phyloP scores from a whole-genome alignment of 2,329 filamentous ascomycete species.

The Penicillium corylophilum region DNA sequence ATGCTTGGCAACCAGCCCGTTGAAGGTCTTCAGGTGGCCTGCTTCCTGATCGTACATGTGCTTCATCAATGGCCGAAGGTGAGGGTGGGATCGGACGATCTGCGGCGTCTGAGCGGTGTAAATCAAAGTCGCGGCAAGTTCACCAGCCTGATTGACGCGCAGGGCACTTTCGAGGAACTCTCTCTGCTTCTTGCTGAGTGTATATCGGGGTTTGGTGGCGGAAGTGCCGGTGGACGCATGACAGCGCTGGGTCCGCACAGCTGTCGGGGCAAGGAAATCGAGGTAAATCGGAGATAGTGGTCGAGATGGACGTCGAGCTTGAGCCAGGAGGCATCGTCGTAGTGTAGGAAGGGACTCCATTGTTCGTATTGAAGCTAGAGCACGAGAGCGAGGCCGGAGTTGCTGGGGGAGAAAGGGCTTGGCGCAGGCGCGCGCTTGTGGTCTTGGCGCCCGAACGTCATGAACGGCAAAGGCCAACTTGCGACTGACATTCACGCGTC shows the following conservation, averaged over 20 bases:
- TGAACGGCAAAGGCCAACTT: slow-evolving; percentile 28
- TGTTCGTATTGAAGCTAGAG: not conserved
- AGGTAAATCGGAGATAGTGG: slow-evolving; percentile 28
- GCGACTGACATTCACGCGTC: slow-evolving; percentile 16
- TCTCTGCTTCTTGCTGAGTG: slow-evolving; percentile 67
- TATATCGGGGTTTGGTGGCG: slow-evolving; percentile 44
- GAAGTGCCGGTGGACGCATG: slow-evolving; percentile 30
- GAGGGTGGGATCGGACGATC: slow-evolving; percentile 76
- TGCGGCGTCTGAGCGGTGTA: slow-evolving; percentile 85
- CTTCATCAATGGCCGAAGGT: slow-evolving; percentile 85
- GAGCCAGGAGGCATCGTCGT: slow-evolving; percentile 19
- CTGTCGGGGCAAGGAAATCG: slow-evolving; percentile 38
- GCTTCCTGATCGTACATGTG: slow-evolving; percentile 99
- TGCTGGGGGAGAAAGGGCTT: slow-evolving; percentile 5
- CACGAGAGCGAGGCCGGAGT: not conserved
- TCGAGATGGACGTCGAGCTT: slow-evolving; percentile 10
- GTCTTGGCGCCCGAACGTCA: slow-evolving; percentile 36
- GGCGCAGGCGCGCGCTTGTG: slow-evolving; percentile 32
- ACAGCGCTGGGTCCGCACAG: slow-evolving; percentile 27
- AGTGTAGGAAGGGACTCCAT: slow-evolving; percentile 29
- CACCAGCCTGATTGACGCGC: slow-evolving; percentile 94
- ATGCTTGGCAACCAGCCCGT: slow-evolving; percentile 76
- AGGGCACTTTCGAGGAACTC: slow-evolving; percentile 77
- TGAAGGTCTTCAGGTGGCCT: slow-evolving; percentile 83
- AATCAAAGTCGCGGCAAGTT: slow-evolving; percentile 93